Base-by-base conservation (phyloP, 2,329 filamentous ascomycete genomes). In the Trichoderma citrinoviride region DNA sequence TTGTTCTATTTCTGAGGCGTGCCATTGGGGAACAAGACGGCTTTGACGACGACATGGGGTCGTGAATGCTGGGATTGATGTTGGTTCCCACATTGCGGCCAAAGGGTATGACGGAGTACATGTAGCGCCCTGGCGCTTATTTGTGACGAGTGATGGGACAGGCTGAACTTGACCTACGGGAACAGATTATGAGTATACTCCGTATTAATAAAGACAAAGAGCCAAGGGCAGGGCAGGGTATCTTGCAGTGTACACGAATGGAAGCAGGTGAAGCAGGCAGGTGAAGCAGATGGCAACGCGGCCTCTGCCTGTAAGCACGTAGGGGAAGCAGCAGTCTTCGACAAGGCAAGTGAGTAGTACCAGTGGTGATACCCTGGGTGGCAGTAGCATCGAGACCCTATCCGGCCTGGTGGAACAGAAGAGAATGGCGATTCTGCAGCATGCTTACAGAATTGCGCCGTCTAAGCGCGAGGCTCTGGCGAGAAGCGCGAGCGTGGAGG, bases 381-480 rank as follows among this genome's bases (percentile, higher is more conserved):
- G 33, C 33, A 37, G 33, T 14, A 14, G 33, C 33, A 37, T 37
- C 33, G 10, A 12, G 33, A 12, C 29, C 29, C 29, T 37, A 5
- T 37, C 33, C 33, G 33, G 7, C 33, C 10, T 37, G 33, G 12
- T 37, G 33, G 12, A 12, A 27, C 25, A 25, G 15, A 25, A 19
- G 47, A 29, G 27, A 52, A 2, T 7, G 17, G 17, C 53, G 37
- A 55, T 41, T 25, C 23, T 10, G 7, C 7, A 19, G 37, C 58
- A 53, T 23, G 58, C 58, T 43, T 33, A 52, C 23, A 43, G 47
- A n/a, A 61, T 49, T 61, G n/a, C 49, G 58, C 21, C 37, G 49
- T 41, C 46, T 61, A 61, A 53, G 58, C 58, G 58, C 58, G 58
- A 61, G 44, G 44, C 57, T 25, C 17, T 14, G 23, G 37, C 33